A percentile compares a stretch with the other conserved stretches of the same genome.
phyloP scores from a whole-genome alignment of 768 basidiomycete species.

The Solioccasus polychromus region DNA sequence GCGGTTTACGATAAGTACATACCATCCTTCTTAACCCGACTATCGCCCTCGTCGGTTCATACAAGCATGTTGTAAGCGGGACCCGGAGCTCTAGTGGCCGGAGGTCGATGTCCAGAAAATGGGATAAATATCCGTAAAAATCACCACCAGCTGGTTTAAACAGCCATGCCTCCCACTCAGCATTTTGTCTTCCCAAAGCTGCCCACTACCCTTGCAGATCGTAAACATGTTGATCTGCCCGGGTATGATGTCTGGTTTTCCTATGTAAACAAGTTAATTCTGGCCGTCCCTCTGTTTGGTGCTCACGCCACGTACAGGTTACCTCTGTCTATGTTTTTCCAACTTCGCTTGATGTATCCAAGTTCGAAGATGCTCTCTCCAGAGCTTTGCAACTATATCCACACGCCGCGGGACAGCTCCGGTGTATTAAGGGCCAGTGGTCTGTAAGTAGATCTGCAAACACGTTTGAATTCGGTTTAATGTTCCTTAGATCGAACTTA shows the following conservation, averaged over 20 bases:
- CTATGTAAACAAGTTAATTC: constrained; percentile 1
- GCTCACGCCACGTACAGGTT: background rate
- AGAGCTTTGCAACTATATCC: constrained; percentile 12
- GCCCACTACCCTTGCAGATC: constrained; percentile 9
- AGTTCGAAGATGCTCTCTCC: constrained; percentile 11
- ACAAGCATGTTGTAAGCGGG: too few relatives aligned
- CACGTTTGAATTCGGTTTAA: background rate
- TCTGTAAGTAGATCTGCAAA: constrained; percentile 4
- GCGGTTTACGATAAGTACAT: too few relatives aligned
- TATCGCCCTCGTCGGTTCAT: too few relatives aligned
- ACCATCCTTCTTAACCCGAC: too few relatives aligned
- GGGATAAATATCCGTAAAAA: too few relatives aligned
- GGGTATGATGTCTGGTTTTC: constrained; percentile 15
- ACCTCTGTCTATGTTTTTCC: constrained; percentile 9
- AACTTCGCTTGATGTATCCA: constrained; percentile 2
- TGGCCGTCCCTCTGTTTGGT: background rate
- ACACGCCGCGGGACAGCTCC: constrained; percentile 12
- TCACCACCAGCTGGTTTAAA: background rate
- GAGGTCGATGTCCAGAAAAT: too few relatives aligned
- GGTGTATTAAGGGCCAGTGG: constrained; percentile 6
- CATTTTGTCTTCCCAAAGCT: constrained; percentile 5
- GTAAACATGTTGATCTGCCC: constrained; percentile 9
- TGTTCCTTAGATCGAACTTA: constrained; percentile 11
- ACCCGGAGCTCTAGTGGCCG: too few relatives aligned
- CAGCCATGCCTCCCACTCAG: constrained; percentile 5